A percentile compares a stretch with the other conserved stretches of the same genome.
Evolutionary conservation across 2,329 filamentous ascomycete species (phyloP).

Genomic region (Camillea tinctor): DNA sequence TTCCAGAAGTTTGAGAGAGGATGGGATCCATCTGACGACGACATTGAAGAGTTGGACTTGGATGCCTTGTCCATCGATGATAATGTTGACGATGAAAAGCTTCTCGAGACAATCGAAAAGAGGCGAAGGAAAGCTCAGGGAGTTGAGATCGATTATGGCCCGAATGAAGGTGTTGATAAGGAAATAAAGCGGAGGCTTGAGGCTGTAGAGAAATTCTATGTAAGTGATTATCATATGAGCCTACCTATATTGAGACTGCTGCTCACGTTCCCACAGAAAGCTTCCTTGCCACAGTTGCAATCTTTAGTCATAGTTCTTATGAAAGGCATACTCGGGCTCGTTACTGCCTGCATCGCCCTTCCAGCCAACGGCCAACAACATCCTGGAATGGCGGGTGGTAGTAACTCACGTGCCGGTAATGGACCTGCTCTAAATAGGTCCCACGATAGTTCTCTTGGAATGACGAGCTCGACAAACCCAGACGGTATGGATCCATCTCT

Average conservation of each 20-base stretch:
- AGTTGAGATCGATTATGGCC: constrained; percentile 49
- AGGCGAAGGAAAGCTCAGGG: constrained; percentile 42
- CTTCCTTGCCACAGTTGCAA: constrained; percentile 81
- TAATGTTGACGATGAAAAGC: constrained; percentile 38
- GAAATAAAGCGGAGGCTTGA: constrained; percentile 66
- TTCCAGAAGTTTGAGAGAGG: constrained; percentile 92
- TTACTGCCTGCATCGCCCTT: constrained; percentile 76
- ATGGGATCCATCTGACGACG: constrained; percentile 62
- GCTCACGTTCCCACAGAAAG: constrained; percentile 51
- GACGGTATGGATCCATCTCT: constrained; percentile 51
- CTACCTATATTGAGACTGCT: constrained; percentile 5
- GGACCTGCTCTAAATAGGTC: constrained; percentile 34
- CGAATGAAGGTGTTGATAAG: constrained; percentile 47
- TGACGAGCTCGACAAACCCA: constrained; percentile 32
- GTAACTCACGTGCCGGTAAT: constrained; percentile 41
- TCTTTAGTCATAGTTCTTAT: constrained; percentile 91
- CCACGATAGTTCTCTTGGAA: constrained; percentile 31
- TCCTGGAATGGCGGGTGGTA: constrained; percentile 40
- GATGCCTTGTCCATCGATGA: constrained; percentile 30
- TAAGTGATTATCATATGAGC: constrained; percentile 45
- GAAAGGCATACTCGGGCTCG: constrained; percentile 82
- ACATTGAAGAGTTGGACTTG: constrained; percentile 41
- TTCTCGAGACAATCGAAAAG: constrained; percentile 41
- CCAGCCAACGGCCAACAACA: constrained; percentile 46
- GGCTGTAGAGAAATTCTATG: constrained; percentile 81